Conservation (phyloP, 208 protist species). For the Angomonas ambiguus region DNA sequence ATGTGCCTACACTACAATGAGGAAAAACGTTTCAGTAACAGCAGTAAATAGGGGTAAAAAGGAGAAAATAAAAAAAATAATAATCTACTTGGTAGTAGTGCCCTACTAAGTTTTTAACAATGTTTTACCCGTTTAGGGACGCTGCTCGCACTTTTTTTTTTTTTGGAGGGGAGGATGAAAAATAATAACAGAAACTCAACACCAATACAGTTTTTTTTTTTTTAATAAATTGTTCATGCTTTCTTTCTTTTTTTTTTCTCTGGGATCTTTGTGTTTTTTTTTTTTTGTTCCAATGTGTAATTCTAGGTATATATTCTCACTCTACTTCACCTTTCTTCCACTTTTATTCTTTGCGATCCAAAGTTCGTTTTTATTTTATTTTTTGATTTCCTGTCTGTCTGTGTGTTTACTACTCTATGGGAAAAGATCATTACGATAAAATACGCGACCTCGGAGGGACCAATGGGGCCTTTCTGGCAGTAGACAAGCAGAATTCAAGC, state of each 20-base stretch:
- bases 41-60: too few species aligned
- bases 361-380: slow-evolving; percentile 5
- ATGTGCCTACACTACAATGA: slow-evolving; percentile 11
- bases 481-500: slow-evolving; percentile 49
- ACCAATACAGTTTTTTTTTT: slow-evolving; percentile 10
- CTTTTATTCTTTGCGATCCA: slow-evolving; percentile 4
- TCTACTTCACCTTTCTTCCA: slow-evolving; percentile 8
- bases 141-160: neutral
- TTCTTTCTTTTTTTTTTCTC: slow-evolving; percentile 6
- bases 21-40: too few species aligned
- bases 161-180: neutral
- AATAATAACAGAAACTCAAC: neutral
- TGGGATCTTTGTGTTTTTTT: neutral
- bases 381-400: neutral
- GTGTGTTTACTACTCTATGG: slow-evolving; percentile 32
- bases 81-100: too few species aligned
- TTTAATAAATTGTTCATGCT: neutral
- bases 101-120: too few species aligned
- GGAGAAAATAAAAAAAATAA: neutral
- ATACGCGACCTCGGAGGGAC: slow-evolving; percentile 73
- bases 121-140: slow-evolving; percentile 11
- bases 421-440: slow-evolving; percentile 83
- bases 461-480: slow-evolving; percentile 63
- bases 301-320: neutral
- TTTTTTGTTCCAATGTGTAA: neutral